Evolutionary conservation across 202 grass and related monocot species (phyloP), one percentile per base, ranked within the genome.

Genomic region (Cymbopogon flexuosus): DNA sequence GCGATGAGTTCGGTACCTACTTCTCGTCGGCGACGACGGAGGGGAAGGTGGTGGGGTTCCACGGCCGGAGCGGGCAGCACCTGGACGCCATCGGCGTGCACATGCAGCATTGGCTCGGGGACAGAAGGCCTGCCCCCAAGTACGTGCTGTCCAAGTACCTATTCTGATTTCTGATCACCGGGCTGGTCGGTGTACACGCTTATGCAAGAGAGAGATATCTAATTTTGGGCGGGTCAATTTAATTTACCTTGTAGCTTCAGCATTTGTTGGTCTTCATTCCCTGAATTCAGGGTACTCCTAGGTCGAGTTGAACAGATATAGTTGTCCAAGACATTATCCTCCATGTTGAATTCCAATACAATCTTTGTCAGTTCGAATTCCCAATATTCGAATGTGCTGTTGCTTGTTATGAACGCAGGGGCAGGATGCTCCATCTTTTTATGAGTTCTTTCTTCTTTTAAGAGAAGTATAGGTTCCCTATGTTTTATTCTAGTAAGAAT

Each of bases 41-140:
- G 71, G 96, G 96, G 62, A 99, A 99, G 78, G 87, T 93, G 36
- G 92, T 93, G 2, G 90, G 96, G 5, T 99, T 99, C 72, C 96
- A 99, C 43, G 96, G 96, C 62, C 84, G 96, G 65, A 96, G 96
- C 36, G 88, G 77, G 39, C 78, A 87, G 75, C 90, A 93, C 74
- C 74, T 91, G 21, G 90, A 99, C 63, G 96, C 96, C 39, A 90
- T 99, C 10, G 96, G 90, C 29, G 88, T 99, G 47, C 92, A 99
- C 58, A 99, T 93, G 96, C 96, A 96, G 76, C 96, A 93, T 19
- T 99, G 96, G 92, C 76, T 93, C 2, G 88, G 87, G 9, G 92
- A 93, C 82, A 80, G 80, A 60, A 88, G 87, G 29, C 54, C 88
- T 13, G 45, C 68, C 0, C 84, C 87, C 5, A 99, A 88, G 62